Evolutionary conservation across 1,284 basidiomycete genomes (phyloP).

Genomic region (Hypsizygus ulmarius): DNA sequence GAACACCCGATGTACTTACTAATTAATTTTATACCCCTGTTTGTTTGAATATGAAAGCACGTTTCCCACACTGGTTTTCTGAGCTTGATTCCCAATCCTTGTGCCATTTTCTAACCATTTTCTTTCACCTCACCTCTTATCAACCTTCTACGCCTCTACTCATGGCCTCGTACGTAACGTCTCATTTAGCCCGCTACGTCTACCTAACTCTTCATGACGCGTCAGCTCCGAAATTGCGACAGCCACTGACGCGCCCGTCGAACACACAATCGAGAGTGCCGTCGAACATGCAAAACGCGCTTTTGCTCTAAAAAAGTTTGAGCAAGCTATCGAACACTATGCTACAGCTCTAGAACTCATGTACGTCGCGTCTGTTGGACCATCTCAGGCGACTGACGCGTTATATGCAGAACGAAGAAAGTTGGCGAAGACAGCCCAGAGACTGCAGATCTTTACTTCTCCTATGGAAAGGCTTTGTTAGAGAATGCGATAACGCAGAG

Average conservation of each 20-base stretch:
- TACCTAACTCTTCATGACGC: background rate
- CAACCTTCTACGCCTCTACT: background rate
- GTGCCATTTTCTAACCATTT: background rate
- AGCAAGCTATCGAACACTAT: constrained; percentile 83
- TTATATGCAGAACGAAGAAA: constrained; percentile 56
- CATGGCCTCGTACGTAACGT: constrained; percentile 15
- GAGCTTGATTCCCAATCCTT: background rate
- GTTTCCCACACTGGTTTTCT: constrained; percentile 5
- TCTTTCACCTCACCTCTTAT: constrained; percentile 1
- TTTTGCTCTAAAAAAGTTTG: constrained; percentile 83
- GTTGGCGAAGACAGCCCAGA: constrained; percentile 74
- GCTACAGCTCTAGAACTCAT: constrained; percentile 79
- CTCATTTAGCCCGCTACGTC: background rate
- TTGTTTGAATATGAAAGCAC: too few relatives aligned
- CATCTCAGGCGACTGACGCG: constrained; percentile 13
- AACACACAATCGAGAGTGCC: constrained; percentile 49
- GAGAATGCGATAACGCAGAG: constrained; percentile 84
- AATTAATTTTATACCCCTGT: too few relatives aligned
- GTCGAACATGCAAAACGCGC: constrained; percentile 81
- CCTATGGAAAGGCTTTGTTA: constrained; percentile 83
- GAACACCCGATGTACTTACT: background rate
- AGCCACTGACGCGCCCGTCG: constrained; percentile 14
- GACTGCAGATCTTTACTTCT: constrained; percentile 80
- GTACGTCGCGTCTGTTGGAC: constrained; percentile 45
- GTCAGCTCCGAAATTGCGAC: constrained; percentile 7